Evolutionary conservation across 73 alveolate genomes (phyloP).

Genomic region (Tetrahymena elliotti): DNA sequence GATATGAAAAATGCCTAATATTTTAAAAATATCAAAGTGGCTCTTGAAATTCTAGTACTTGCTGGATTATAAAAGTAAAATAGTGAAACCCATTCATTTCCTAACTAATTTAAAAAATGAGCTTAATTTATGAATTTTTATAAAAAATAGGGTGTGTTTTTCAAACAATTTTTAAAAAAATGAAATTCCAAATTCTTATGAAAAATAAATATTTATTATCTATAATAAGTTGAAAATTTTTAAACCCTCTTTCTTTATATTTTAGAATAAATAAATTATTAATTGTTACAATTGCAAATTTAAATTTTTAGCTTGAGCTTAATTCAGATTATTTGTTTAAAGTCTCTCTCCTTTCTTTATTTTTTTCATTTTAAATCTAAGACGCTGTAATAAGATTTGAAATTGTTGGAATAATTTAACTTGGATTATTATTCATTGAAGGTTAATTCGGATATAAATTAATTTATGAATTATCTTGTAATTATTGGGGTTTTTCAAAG

Average conservation of each 20-base stretch:
- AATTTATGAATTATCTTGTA: neutral
- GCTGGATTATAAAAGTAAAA: neutral
- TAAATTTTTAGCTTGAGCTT: neutral
- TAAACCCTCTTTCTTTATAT: too few species aligned
- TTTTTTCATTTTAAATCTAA: neutral
- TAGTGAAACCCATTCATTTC: neutral
- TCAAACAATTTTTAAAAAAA: too few species aligned
- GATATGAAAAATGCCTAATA: neutral
- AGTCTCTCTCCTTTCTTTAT: neutral
- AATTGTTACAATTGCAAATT: neutral
- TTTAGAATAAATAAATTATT: too few species aligned
- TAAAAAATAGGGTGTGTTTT: neutral
- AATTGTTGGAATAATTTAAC: neutral
- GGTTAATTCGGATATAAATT: neutral
- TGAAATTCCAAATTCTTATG: too few species aligned
- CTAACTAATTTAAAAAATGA: neutral
- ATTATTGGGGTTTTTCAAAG: neutral
- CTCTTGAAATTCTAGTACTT: neutral
- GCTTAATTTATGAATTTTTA: neutral
- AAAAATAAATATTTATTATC: neutral
- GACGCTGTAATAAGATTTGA: neutral
- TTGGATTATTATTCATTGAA: neutral
- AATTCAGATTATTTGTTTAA: neutral
- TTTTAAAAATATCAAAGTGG: neutral
- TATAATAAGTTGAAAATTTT: neutral